Evolutionary conservation across 2,329 filamentous ascomycete genomes (phyloP), one percentile per base, ranked within the genome.

Genomic region (Trichoderma oligosporum): DNA sequence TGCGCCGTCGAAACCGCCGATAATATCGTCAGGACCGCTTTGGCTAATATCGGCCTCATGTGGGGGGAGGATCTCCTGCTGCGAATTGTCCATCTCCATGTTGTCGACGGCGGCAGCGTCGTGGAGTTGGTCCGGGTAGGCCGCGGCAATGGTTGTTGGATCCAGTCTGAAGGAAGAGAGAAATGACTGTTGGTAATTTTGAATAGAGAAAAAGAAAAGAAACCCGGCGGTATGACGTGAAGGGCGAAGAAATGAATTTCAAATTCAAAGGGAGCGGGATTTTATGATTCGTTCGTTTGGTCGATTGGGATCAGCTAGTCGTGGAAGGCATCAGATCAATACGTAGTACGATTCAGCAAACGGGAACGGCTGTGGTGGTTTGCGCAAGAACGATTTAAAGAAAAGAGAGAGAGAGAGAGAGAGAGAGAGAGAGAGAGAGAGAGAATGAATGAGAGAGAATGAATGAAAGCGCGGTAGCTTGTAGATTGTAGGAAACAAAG

Each of bases 1-100:
- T 36, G 77, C 74, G 59, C 71, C 75, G 22, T 83, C 79, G 59
- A 82, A 70, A 57, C 75, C 77, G 59, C 73, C 76, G 44, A 82
- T 68, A 36, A 76, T 76, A 59, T 82, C 80, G 62, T 83, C 80
- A 11, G 35, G 54, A 20, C 36, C 16, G 7, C 7, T 36, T 8
- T 51, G 45, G 45, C 45, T 48, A 18, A 24, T 47, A 33, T 57
- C 54, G 45, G 45, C 36, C 22, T 51, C 45, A 18, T 44, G 54
- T 18, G 44, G 36, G 45, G 54, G 38, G 5, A 44, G 25, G 20
- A 56, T 48, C 5, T 56, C 53, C 35, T 57, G 55, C 48, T 58
- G 56, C 56, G 56, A 49, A 29, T 42, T 24, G 42, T 71, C 69
- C 54, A 66, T 67, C 57, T 84, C 81, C 76, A 81, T 80, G 60